phyloP scores from a whole-genome alignment of 116 monocot genomes.

The Trichopus zeylanicus region DNA sequence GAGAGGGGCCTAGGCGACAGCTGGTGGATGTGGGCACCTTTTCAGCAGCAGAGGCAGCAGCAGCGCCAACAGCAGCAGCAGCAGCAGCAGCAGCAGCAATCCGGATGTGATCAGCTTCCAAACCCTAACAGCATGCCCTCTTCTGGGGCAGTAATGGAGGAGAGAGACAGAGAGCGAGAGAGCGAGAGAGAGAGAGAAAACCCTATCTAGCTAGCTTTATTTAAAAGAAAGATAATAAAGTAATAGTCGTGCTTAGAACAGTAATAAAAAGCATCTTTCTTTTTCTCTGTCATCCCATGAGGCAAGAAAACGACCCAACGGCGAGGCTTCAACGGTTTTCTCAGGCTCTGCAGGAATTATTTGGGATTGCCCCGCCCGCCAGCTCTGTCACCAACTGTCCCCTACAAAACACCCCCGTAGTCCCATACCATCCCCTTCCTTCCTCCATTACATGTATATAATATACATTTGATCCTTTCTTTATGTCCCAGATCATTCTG shows the following conservation, averaged over 20 bases:
- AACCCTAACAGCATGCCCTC: neutral
- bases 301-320: conserved; percentile 6
- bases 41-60: neutral
- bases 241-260: neutral
- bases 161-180: too few species aligned
- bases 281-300: conserved; percentile 5
- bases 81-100: neutral
- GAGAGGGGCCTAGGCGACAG: neutral
- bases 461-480: too few species aligned
- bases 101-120: neutral
- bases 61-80: neutral
- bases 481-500: too few species aligned
- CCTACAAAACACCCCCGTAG: too few species aligned
- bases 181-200: too few species aligned
- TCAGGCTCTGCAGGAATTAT: neutral
- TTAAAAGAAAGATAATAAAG: too few species aligned
- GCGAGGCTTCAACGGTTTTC: conserved; percentile 7
- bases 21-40: neutral
- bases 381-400: too few species aligned
- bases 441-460: too few species aligned
- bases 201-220: too few species aligned
- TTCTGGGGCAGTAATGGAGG: too few species aligned
- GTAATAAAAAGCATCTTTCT: neutral
- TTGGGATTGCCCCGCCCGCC: neutral
- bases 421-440: neutral